A percentile compares a stretch with the other conserved stretches of the same genome.
These are phyloP conservation scores for Rhizopus sp. DNA, from an alignment of 371 early-diverging fungal species.

Conservation along the genomic window DNA sequence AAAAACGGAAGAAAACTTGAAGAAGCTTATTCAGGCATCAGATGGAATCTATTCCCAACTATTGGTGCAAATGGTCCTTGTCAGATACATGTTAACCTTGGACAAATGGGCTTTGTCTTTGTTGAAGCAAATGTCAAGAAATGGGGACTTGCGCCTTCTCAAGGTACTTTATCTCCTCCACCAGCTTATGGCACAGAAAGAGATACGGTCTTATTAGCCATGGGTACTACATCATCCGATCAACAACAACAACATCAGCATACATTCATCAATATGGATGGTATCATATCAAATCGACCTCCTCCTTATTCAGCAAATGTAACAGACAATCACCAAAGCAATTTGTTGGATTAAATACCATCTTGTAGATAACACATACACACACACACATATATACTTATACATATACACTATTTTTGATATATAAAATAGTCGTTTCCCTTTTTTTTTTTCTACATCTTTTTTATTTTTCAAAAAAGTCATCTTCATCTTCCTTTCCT, in stretches of 20 bases:
- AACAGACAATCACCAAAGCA: conserved; percentile 1
- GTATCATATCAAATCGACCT: conserved; percentile 6
- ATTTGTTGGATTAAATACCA: conserved; percentile 4
- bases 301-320: conserved; percentile 14
- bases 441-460: background rate
- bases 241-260: background rate
- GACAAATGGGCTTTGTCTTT: conserved; percentile 58
- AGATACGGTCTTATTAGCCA: conserved; percentile 47
- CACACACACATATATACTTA: background rate
- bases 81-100: conserved; percentile 64
- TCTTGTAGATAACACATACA: conserved; percentile 6
- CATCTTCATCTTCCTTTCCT: conserved; percentile 18
- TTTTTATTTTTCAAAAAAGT: conserved; percentile 33
- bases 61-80: conserved; percentile 69
- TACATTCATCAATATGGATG: conserved; percentile 20
- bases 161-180: conserved; percentile 72
- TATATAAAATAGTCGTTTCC: background rate
- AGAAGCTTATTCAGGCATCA: conserved; percentile 57
- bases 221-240: conserved; percentile 8
- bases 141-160: conserved; percentile 77
- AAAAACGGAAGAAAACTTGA: conserved; percentile 72
- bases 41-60: conserved; percentile 64
- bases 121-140: conserved; percentile 86
- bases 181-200: conserved; percentile 63
- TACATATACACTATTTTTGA: background rate